These are phyloP conservation scores for Pelargonium myrrhifolium DNA, from an alignment of 441 rosid species.

Conservation along the genomic window DNA sequence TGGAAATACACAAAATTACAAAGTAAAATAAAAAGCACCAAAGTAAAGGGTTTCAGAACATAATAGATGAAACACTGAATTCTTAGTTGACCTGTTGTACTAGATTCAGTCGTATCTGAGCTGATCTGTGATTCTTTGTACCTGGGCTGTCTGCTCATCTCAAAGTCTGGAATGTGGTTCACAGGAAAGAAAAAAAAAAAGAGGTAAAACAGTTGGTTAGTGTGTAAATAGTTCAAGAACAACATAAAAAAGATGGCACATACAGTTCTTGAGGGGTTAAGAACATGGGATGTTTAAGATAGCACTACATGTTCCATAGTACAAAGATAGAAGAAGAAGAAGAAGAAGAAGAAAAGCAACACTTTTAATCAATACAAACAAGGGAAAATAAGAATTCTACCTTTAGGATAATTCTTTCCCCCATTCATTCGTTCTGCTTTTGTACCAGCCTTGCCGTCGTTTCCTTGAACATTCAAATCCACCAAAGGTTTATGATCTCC, in stretches of 20 bases:
- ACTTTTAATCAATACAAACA: background rate
- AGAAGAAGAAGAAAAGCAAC: no score
- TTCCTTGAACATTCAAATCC: slow-evolving; percentile 23
- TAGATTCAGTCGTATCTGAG: slow-evolving; percentile 22
- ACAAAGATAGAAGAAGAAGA: background rate
- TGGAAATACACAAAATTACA: background rate
- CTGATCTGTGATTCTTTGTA: slow-evolving; percentile 26
- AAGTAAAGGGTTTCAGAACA: background rate
- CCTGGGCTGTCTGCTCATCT: slow-evolving; percentile 41
- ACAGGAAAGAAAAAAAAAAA: background rate
- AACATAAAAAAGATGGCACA: background rate
- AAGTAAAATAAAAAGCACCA: background rate
- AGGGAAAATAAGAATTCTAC: background rate
- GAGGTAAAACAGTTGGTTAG: background rate
- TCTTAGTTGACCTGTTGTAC: slow-evolving; percentile 27
- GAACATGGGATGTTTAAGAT: background rate
- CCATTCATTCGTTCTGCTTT: slow-evolving; percentile 15
- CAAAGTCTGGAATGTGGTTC: slow-evolving; percentile 39
- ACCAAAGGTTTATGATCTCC: slow-evolving; percentile 23
- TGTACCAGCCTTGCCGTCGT: slow-evolving; percentile 5
- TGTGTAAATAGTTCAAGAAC: background rate
- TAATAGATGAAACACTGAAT: background rate
- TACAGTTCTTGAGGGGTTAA: background rate
- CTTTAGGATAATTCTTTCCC: slow-evolving; percentile 1
- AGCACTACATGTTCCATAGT: background rate